Base-by-base conservation (phyloP, 768 basidiomycete species). In the Baorangia bicolor region DNA sequence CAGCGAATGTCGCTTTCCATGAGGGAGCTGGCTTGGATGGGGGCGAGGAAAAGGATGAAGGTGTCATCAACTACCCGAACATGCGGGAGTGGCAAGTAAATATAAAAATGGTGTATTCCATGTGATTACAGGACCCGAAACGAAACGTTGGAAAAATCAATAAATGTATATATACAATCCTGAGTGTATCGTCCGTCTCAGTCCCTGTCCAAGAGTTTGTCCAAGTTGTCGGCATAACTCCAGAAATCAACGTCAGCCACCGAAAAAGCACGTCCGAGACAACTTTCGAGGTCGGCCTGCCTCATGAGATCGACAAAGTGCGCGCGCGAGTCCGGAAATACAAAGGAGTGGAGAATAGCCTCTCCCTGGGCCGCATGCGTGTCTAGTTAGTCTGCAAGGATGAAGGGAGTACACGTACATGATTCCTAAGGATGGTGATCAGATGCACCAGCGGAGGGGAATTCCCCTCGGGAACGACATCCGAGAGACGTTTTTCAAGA, bases 241-340 rank as follows among this genome's bases (percentile, higher is more conserved):
- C 85, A 90, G 61, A 89, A 90, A 58, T 87, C 83, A 12, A 86
- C 69, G 51, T 78, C 78, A 25, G 65, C 69, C 16, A 66, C 65
- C n/a, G 73, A 69, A 43, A 70, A 69, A 14, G 69, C 59, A 20
- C 44, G 57, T 25, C 68, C 65, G 35, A 69, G 53, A 34, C 59
- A 58, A 10, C 40, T 38, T 38, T 64, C 63, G 16, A 73, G 51
- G 20, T 72, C 81, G 2, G 78, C 80, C 9, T 67, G 71, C 20
- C 69, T 73, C 10, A 91, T 61, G 21, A 90, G 72, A 47, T 77
- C 71, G n/a, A 88, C 59, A 51, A 92, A 85, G 51, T 80, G 77
- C 3, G 81, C 84, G 5, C 90, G 82, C 13, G 91, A 90, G 53
- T 90, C 87, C 2, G 91, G 90, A 63, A 81, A 92, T 39, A 90